Base-by-base conservation (phyloP, 148 eudicot genomes). In the Talinum fruticosum region DNA sequence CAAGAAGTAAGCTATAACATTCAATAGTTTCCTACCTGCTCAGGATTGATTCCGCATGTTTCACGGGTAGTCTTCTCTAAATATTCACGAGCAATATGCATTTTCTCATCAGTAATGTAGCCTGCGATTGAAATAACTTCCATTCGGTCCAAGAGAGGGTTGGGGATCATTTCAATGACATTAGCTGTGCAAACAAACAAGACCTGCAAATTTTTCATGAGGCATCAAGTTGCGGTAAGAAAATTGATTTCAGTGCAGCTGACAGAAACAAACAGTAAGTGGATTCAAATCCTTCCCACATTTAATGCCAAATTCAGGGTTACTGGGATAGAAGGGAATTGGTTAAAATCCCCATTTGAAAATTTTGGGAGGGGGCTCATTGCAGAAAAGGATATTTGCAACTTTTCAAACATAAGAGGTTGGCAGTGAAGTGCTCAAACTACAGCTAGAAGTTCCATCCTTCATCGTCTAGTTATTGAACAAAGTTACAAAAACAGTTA, bases 181-280 rank as follows among this genome's bases (percentile, higher is more conserved):
- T 96, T 96, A 64, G 99, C 99, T 15, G 99, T 96, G 79, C 99
- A 96, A 79, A 96, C 95, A 89, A 96, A 96, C 75, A 96, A 84
- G 83, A 96, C 99, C 99, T 95, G 90, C 88, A 87, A 70, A 78
- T 82, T 29, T 26, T 71, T 12, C n/a, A 36, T 64, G 49, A 73
- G 69, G 66, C 34, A 45, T 71, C 74, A 71, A 71, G 29, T n/a
- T n/a, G n/a, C n/a, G n/a, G 23, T 23, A 53, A 4, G 18, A 3
- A 53, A 53, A 18, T 6, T 21, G 21, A 21, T 53, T 53, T 53
- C 59, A 53, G 18, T 53, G 59, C 59, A 53, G 59, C 59, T 1
- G 23, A 13, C 59, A 16, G 59, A 53, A 53, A 53, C 3, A 1
- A 53, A 53, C 2, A 5, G 59, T 19, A 53, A 53, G 24, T 53